Evolutionary conservation across 2,329 filamentous ascomycete genomes (phyloP).

Genomic region (Curvularia sp.): DNA sequence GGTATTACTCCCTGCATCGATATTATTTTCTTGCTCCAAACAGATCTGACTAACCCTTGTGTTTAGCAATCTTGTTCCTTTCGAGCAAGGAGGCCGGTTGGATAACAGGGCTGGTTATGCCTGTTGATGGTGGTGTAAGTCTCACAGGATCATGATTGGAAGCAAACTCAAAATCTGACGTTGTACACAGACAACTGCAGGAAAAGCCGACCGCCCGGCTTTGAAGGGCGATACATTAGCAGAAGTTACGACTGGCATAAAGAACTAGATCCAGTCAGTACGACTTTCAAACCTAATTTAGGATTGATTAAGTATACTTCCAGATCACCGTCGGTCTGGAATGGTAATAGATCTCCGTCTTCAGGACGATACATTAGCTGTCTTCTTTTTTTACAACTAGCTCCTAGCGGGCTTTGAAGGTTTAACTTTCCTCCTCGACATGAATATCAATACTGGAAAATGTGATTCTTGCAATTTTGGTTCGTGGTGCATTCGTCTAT

Average conservation of each 20-base stretch:
- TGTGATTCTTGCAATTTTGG: background rate
- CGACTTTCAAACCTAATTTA: background rate
- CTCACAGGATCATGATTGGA: background rate
- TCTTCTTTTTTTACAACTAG: background rate
- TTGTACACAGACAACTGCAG: slow-evolving; percentile 28
- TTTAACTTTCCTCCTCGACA: background rate
- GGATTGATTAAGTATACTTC: background rate
- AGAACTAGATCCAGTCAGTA: slow-evolving; percentile 5
- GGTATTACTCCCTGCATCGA: background rate
- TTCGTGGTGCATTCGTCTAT: background rate
- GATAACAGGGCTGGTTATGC: slow-evolving; percentile 32
- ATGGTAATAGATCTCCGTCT: background rate
- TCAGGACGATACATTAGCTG: background rate
- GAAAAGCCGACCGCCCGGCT: slow-evolving; percentile 33
- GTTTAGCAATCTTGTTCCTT: slow-evolving; percentile 20
- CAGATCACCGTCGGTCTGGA: background rate
- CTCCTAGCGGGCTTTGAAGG: background rate
- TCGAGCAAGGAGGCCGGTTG: slow-evolving; percentile 26
- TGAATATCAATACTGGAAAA: background rate
- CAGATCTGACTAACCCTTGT: background rate
- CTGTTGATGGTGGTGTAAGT: slow-evolving; percentile 33
- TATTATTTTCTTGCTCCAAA: background rate
- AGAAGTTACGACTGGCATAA: slow-evolving; percentile 17
- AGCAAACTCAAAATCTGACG: background rate
- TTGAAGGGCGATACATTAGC: slow-evolving; percentile 27